Evolutionary conservation across 257 asterid genomes (phyloP).

Genomic region (Solanum etuberosum): DNA sequence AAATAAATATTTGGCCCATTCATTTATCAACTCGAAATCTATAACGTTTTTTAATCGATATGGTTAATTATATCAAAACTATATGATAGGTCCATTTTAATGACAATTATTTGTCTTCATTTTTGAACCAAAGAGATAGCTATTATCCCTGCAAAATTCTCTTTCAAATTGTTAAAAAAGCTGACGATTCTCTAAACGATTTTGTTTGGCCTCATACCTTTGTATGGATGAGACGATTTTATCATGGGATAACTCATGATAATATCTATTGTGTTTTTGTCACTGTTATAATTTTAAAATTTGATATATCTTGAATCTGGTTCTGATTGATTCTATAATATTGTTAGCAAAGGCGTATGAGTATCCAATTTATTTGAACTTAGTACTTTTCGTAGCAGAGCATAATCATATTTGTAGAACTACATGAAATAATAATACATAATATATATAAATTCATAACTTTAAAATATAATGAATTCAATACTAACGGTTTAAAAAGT

Average conservation of each 20-base stretch:
- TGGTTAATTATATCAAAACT: neutral
- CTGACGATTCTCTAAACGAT: neutral
- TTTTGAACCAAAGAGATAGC: neutral
- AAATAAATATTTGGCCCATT: neutral
- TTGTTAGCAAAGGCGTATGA: neutral
- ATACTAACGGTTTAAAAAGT: too few relatives aligned
- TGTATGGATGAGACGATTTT: neutral
- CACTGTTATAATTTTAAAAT: neutral
- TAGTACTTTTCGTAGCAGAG: neutral
- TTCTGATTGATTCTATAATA: neutral
- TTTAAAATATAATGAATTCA: too few relatives aligned
- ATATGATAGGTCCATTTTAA: neutral
- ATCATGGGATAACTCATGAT: neutral
- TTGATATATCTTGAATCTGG: neutral
- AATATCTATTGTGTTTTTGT: neutral
- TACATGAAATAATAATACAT: too few relatives aligned
- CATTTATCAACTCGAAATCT: neutral
- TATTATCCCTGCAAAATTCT: neutral
- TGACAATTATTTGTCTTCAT: neutral
- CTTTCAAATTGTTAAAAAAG: neutral
- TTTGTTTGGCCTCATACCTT: neutral
- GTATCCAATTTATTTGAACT: too few relatives aligned
- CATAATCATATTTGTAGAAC: too few relatives aligned
- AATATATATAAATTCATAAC: too few relatives aligned
- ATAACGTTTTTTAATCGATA: neutral